Evolutionary conservation across 306 rosid species (phyloP), one percentile per base, ranked within the genome.

Genomic region (Lablab purpureus): DNA sequence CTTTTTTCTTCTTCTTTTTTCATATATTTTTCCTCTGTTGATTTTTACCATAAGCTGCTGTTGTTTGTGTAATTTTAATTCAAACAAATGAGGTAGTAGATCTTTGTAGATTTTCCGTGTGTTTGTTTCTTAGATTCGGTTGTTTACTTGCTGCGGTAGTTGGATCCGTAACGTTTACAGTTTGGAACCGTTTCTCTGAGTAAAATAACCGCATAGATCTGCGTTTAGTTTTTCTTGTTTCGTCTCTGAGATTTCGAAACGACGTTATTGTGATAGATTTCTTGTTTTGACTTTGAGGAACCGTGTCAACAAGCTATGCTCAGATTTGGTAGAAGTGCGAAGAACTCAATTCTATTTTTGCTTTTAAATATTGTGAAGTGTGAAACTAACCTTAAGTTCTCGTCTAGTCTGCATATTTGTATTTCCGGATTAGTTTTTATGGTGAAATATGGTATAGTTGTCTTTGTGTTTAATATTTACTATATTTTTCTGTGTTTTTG

Each of bases 151-250:
- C 12, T 56, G 11, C 3, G 10, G 49, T 84, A 56, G 51, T 79
- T 71, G 83, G 90, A 87, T 85, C 85, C 77, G 74, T 73, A n/a
- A 46, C n/a, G 21, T 46, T 76, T 54, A 51, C 11, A 27, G 67
- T 76, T 73, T 23, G 14, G 50, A 78, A 65, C 46, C 32, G 40
- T 19, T 55, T 73, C 34, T 62, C 18, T 70, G 3, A 27, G 47
- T 15, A 11, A 37, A 68, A 37, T 32, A 19, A n/a, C 51, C 41
- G 1, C 68, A 4, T 74, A 78, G 87, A 84, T 87, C 87, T 83
- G 45, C 60, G 32, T 12, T 60, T 77, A 10, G 43, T 15, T 47
- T 46, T 15, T 30, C 11, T 2, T 49, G 30, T 49, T 37, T 22
- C 10, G 41, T 10, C 1, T 4, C 11, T 17, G 11, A 46, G 22